Evolutionary conservation across 2,329 filamentous ascomycete genomes (phyloP).

Genomic region (Fusarium sp.): DNA sequence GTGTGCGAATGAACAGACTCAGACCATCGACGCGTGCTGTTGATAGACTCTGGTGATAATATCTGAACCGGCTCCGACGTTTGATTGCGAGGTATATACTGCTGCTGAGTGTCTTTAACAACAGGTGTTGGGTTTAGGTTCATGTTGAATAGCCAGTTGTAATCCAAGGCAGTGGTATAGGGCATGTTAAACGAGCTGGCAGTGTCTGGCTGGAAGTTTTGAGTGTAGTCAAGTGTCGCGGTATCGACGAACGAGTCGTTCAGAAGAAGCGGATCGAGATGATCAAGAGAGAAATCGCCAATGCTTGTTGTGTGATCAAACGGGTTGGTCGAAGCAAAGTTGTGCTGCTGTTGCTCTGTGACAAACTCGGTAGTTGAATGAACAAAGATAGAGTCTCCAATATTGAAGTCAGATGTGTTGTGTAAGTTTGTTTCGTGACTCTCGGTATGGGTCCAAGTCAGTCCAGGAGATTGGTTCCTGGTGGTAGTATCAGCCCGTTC

Average conservation of each 20-base stretch:
- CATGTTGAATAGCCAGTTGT: constrained; percentile 72
- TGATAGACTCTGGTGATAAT: constrained; percentile 38
- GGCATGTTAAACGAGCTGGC: constrained; percentile 75
- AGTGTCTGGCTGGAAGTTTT: constrained; percentile 71
- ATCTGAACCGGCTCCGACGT: constrained; percentile 4
- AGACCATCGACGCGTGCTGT: constrained; percentile 37
- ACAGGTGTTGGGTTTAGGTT: constrained; percentile 28
- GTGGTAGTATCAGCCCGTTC: background rate
- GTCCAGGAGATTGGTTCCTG: background rate
- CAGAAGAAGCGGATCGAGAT: background rate
- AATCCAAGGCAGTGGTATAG: constrained; percentile 72
- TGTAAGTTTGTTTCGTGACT: background rate
- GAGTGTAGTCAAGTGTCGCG: constrained; percentile 56
- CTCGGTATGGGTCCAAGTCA: background rate
- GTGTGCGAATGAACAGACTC: constrained; percentile 12
- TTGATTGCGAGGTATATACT: background rate
- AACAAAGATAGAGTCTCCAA: constrained; percentile 10
- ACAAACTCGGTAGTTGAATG: background rate
- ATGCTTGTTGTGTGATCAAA: background rate
- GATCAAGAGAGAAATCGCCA: background rate
- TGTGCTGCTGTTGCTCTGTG: background rate
- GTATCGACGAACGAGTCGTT: constrained; percentile 4
- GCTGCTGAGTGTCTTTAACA: background rate
- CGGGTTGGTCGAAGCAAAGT: background rate
- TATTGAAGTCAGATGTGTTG: background rate